Base-by-base conservation (phyloP, 805 yeast genomes). In the Yamadazyma sp. region DNA sequence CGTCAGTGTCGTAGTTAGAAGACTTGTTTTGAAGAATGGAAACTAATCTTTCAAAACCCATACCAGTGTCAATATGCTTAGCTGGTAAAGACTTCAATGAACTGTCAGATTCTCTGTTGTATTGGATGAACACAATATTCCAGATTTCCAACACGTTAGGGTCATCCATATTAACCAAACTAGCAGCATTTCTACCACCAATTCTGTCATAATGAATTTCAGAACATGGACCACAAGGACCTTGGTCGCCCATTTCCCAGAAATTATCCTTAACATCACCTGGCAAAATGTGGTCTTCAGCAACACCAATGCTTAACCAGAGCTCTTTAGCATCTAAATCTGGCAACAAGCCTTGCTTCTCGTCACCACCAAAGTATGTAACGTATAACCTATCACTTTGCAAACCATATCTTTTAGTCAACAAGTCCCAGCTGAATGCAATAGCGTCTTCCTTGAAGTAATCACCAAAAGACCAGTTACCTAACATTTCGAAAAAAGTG, bases 161-260 rank as follows among this genome's bases (percentile, higher is more conserved):
- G 62, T 93, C 99, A 67, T 93, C 99, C 80, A 78, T 79, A 62
- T 93, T 93, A 53, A 93, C 99, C 48, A 95, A 73, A 46, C 66
- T 54, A 13, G 97, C 73, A 38, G 98, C 99, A 57, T 93, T 91
- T 73, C 99, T 83, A 42, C 98, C 97, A 49, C 99, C 99, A 48
- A 93, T 89, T 68, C 99, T 82, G 66, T 93, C 99, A 63, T 88
- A 93, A 65, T 93, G 99, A 52, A 93, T 77, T 67, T 93, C 99
- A 16, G 95, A 84, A 70, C 99, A 95, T 36, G 99, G 99, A 46
- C 99, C 99, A 73, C 99, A 93, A 33, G 99, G 99, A 50, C 99
- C 99, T 71, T 91, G 98, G 59, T 95, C 99, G 54, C 99, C 99
- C 99, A 93, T 93, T 72, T 93, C 99, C 99, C 99, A 93, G 67